Conservation (phyloP, 345 rosid genomes). For the Gossypium mustelinum region DNA sequence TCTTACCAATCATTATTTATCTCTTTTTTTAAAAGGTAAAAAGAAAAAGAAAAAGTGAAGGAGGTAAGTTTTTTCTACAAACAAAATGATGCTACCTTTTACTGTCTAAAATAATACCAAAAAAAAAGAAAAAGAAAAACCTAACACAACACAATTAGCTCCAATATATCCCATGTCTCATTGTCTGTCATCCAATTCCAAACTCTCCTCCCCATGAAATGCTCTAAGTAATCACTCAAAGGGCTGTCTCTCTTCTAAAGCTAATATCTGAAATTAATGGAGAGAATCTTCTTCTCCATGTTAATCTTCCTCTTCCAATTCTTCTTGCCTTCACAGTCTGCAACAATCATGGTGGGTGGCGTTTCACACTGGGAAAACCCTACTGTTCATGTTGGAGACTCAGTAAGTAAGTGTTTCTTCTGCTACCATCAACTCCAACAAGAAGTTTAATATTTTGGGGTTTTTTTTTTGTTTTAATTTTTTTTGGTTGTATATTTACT, state of each 20-base stretch:
- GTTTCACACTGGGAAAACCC: slow-evolving; percentile 66
- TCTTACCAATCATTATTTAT: no score
- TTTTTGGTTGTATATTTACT: background rate
- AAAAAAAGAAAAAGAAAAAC: background rate
- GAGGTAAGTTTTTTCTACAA: slow-evolving; percentile 22
- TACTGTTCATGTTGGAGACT: slow-evolving; percentile 66
- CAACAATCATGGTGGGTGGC: slow-evolving; percentile 63
- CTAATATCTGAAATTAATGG: no score
- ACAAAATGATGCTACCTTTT: slow-evolving; percentile 40
- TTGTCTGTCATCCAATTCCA: slow-evolving; percentile 26
- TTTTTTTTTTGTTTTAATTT: background rate
- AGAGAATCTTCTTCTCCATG: background rate
- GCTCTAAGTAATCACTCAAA: no score
- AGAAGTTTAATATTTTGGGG: background rate
- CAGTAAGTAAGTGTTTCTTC: background rate
- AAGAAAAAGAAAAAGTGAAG: no score
- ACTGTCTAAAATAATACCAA: slow-evolving; percentile 21
- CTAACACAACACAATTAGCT: background rate
- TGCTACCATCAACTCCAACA: background rate
- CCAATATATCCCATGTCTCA: background rate
- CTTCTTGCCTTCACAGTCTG: slow-evolving; percentile 34
- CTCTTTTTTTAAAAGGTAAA: no score
- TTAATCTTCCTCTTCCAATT: slow-evolving; percentile 34
- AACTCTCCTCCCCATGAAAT: background rate
- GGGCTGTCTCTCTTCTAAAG: no score